Conservation (phyloP, 768 basidiomycete genomes). For the Pleurotus tuoliensis region DNA sequence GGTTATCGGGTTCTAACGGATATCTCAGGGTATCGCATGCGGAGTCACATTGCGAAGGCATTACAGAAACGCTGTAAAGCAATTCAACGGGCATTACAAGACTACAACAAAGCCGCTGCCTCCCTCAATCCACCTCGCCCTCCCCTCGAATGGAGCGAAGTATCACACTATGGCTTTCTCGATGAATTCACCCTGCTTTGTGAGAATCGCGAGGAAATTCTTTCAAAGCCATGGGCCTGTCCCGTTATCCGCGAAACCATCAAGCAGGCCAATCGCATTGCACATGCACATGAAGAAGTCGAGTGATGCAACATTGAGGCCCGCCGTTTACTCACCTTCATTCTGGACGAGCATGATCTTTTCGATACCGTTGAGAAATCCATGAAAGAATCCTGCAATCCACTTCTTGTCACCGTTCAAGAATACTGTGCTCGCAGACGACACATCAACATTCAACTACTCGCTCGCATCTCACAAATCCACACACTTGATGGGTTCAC, state of each 20-base stretch:
- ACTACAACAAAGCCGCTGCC: conserved; percentile 21
- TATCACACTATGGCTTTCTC: conserved; percentile 11
- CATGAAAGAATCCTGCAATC: background rate
- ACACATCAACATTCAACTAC: conserved; percentile 1
- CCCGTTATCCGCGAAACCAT: conserved; percentile 18
- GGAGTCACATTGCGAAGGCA: conserved; percentile 27
- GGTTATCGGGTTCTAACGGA: too few species aligned
- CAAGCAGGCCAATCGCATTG: conserved; percentile 15
- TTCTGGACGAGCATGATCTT: conserved; percentile 2
- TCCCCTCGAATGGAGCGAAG: conserved; percentile 14
- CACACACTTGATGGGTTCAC: conserved; percentile 3
- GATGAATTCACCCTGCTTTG: conserved; percentile 25
- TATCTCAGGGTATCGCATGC: too few species aligned
- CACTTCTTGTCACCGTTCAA: background rate
- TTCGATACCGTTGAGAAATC: background rate
- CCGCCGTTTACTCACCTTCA: conserved; percentile 11
- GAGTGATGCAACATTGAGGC: conserved; percentile 17
- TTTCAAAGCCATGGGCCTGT: conserved; percentile 20
- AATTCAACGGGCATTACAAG: conserved; percentile 20
- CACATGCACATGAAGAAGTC: conserved; percentile 19
- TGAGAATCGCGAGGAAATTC: conserved; percentile 20
- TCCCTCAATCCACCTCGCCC: conserved; percentile 15
- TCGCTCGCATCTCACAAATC: background rate
- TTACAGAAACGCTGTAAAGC: conserved; percentile 20
- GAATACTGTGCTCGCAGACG: conserved; percentile 1